Evolutionary conservation across 139 green algal genomes (phyloP).

Genomic region (Pseudopediastrum boryanum): DNA sequence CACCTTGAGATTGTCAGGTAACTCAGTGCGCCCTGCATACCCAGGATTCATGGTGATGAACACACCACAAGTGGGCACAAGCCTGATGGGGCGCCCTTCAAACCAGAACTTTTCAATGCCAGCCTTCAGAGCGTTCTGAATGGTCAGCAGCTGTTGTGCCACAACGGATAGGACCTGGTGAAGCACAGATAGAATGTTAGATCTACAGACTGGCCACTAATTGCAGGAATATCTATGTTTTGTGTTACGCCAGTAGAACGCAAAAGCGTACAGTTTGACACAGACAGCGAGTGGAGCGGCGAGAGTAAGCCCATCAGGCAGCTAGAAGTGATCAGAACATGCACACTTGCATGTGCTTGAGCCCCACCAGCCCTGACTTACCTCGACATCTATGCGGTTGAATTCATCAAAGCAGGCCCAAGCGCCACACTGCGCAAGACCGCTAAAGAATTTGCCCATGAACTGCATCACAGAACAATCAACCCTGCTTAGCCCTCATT

Average conservation of each 20-base stretch:
- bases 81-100: conserved; percentile 79
- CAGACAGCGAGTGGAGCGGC: too few relatives aligned
- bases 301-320: too few relatives aligned
- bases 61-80: conserved; percentile 80
- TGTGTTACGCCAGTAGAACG: too few relatives aligned
- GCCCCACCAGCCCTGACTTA: too few relatives aligned
- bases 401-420: conserved; percentile 94
- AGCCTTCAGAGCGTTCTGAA: conserved; percentile 81
- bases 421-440: conserved; percentile 82
- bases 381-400: conserved; percentile 91
- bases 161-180: conserved; percentile 83
- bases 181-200: too few relatives aligned
- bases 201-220: too few relatives aligned
- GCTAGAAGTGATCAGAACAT: too few relatives aligned
- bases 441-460: conserved; percentile 87
- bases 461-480: conserved; percentile 63
- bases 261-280: too few relatives aligned
- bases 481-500: neutral
- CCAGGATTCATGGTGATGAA: conserved; percentile 92
- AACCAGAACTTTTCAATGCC: conserved; percentile 80
- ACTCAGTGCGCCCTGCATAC: conserved; percentile 84
- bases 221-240: too few relatives aligned
- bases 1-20: conserved; percentile 87
- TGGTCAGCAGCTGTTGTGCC: conserved; percentile 89
- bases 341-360: too few relatives aligned